phyloP scores from a whole-genome alignment of 2,329 filamentous ascomycete genomes.

The Neopestalotiopsis clavispora region DNA sequence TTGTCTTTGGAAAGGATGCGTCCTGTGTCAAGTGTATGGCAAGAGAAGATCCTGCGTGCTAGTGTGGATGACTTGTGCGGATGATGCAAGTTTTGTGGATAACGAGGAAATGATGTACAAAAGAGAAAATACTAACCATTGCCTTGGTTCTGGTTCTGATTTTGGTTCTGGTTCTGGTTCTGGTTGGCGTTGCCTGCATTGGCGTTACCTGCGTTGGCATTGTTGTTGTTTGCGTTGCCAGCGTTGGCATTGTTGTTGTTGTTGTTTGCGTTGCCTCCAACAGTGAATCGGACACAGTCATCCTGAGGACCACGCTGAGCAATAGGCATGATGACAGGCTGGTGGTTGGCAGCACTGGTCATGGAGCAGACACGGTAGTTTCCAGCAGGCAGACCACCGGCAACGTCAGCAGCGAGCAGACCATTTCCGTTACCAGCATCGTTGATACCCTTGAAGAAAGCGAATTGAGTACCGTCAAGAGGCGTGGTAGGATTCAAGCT shows the following conservation, averaged over 20 bases:
- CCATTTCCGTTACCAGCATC: constrained; percentile 62
- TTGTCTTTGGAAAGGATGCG: neutral
- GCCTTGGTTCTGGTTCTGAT: neutral
- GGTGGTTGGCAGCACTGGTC: constrained; percentile 67
- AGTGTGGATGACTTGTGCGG: constrained; percentile 8
- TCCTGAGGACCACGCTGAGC: constrained; percentile 71
- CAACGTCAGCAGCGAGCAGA: constrained; percentile 56
- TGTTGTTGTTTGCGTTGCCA: constrained; percentile 26
- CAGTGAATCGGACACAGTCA: constrained; percentile 41
- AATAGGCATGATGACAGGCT: constrained; percentile 69
- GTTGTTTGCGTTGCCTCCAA: constrained; percentile 28
- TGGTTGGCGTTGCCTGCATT: constrained; percentile 23
- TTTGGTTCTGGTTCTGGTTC: constrained; percentile 17
- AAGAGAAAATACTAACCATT: constrained; percentile 14
- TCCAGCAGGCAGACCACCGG: constrained; percentile 63
- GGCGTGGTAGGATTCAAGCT: constrained; percentile 55
- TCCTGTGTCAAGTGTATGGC: constrained; percentile 5
- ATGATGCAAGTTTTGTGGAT: constrained; percentile 3
- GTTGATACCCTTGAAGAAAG: constrained; percentile 72
- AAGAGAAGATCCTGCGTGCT: constrained; percentile 1
- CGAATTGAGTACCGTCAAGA: constrained; percentile 58
- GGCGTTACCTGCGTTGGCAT: constrained; percentile 28
- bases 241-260: constrained; percentile 26
- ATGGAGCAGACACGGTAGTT: constrained; percentile 72
- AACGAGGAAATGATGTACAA: neutral